Conservation (phyloP, 345 rosid genomes). For the Brassica cretica region DNA sequence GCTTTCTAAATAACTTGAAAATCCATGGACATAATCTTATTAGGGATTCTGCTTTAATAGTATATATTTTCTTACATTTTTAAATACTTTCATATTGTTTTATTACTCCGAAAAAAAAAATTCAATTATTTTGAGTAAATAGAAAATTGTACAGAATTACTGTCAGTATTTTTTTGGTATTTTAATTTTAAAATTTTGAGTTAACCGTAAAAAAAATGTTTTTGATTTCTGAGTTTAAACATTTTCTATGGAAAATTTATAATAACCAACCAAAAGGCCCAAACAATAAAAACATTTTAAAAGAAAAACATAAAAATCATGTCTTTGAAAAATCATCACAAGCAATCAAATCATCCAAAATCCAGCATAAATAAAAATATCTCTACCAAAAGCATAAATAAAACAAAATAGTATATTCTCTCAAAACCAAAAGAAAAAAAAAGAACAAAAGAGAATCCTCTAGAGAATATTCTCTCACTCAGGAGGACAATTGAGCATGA, state of each 20-base stretch:
- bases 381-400: neutral
- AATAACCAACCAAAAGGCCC: neutral
- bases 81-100: neutral
- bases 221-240: neutral
- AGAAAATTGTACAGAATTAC: neutral
- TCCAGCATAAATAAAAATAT: constrained; percentile 3
- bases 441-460: constrained; percentile 14
- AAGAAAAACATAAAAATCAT: neutral
- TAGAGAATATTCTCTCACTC: constrained; percentile 30
- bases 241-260: neutral
- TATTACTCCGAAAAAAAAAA: neutral
- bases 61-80: neutral
- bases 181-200: neutral
- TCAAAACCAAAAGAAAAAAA: neutral
- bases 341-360: constrained; percentile 2
- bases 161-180: neutral
- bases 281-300: neutral
- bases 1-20: no score
- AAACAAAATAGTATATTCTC: constrained; percentile 25
- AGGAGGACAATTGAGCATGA: constrained; percentile 42
- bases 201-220: neutral
- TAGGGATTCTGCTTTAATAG: neutral
- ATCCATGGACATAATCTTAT: no score
- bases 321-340: neutral
- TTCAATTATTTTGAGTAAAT: neutral